Percentiles rank a stretch among this genome's conserved stretches.
Evolutionary conservation across 164 flowering plant species (phyloP).

Genomic region (Kalanchoe fedtschenkoi): DNA sequence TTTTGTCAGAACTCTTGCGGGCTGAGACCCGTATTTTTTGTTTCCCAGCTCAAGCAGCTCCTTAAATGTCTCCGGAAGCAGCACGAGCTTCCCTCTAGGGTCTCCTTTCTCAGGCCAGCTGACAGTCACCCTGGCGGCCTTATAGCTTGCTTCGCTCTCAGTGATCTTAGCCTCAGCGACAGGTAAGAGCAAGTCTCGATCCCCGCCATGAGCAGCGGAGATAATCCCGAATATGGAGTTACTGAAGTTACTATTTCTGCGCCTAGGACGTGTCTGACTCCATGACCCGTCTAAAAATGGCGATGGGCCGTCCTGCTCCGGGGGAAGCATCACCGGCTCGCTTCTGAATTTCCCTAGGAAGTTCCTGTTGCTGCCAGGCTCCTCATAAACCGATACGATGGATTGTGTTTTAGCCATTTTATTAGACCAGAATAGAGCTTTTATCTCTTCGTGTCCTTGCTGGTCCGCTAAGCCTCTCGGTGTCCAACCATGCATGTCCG

Average conservation of each 20-base stretch:
- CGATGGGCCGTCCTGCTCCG: constrained; percentile 16
- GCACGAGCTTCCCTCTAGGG: constrained; percentile 39
- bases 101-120: constrained; percentile 50
- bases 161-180: background rate
- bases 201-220: constrained; percentile 39
- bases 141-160: background rate
- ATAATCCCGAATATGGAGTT: constrained; percentile 79
- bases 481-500: constrained; percentile 61
- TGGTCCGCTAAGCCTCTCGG: constrained; percentile 73
- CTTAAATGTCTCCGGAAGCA: constrained; percentile 41
- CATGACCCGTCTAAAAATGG: constrained; percentile 8
- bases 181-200: constrained; percentile 17
- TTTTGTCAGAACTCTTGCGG: constrained; percentile 35
- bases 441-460: constrained; percentile 75
- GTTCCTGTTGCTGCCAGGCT: constrained; percentile 11
- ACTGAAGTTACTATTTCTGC: constrained; percentile 44
- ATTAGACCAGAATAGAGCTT: constrained; percentile 32
- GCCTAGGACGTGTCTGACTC: constrained; percentile 27
- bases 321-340: constrained; percentile 37
- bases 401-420: constrained; percentile 17
- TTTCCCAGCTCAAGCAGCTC: constrained; percentile 44
- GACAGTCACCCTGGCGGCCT: constrained; percentile 38
- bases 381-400: constrained; percentile 14
- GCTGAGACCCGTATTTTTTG: constrained; percentile 39
- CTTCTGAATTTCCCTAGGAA: constrained; percentile 41